A percentile compares a stretch with the other conserved stretches of the same genome.
phyloP scores from a whole-genome alignment of 495 filamentous ascomycete genomes.

The Lophiostoma macrostomum region DNA sequence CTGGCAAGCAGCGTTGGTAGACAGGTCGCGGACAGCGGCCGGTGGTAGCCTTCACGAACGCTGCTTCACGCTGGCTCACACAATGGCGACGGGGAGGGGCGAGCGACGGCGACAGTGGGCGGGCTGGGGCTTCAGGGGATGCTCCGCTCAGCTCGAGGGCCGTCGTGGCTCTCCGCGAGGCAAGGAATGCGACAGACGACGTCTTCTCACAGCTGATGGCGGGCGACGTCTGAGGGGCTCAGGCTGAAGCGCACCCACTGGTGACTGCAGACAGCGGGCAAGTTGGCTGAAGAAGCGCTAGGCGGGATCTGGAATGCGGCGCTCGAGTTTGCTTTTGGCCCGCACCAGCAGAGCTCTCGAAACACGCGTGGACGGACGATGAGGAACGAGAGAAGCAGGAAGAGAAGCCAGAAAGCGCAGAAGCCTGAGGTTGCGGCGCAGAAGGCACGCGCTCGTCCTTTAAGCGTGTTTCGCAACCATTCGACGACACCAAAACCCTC shows the following conservation, averaged over 20 bases:
- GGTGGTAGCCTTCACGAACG: too few species aligned
- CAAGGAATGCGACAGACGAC: neutral
- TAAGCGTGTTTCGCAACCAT: neutral
- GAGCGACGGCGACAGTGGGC: too few species aligned
- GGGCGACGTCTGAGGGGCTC: constrained; percentile 4
- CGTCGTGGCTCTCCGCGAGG: neutral
- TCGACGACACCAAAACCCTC: neutral
- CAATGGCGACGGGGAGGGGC: too few species aligned
- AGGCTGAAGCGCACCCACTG: constrained; percentile 24
- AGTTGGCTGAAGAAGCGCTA: constrained; percentile 9
- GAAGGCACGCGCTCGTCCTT: too few species aligned
- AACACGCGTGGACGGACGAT: neutral
- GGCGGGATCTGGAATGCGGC: neutral
- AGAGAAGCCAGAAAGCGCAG: neutral
- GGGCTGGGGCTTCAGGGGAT: too few species aligned
- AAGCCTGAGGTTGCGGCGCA: constrained; percentile 11
- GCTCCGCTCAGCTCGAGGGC: too few species aligned
- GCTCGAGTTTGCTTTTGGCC: constrained; percentile 5
- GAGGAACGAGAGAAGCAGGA: constrained; percentile 5
- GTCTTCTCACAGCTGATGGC: neutral
- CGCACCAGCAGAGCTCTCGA: neutral
- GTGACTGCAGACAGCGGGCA: constrained; percentile 23
- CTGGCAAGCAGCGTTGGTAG: too few species aligned
- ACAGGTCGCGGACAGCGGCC: too few species aligned
- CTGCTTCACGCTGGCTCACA: too few species aligned